A percentile compares a stretch with the other conserved stretches of the same genome.
These are phyloP conservation scores for Carex scoparia DNA, from an alignment of 176 grass and related monocot species.

Conservation along the genomic window DNA sequence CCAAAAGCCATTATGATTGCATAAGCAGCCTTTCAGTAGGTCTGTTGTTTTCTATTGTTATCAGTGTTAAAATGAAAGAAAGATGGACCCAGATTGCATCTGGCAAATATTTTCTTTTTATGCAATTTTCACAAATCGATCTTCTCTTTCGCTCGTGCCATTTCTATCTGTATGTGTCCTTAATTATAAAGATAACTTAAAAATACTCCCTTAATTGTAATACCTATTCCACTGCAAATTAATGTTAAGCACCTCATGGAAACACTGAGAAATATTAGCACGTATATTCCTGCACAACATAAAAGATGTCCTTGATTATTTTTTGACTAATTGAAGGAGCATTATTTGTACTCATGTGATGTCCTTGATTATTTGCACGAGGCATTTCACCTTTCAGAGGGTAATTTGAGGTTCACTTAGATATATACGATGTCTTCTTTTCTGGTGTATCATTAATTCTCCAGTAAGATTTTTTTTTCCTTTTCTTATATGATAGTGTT, in stretches of 20 bases:
- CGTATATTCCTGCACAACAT: not conserved
- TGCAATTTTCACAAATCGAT: not conserved
- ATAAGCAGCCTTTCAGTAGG: not conserved
- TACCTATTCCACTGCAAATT: not conserved
- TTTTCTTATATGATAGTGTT: conserved; percentile 62
- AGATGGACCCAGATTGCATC: not conserved
- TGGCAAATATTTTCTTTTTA: not conserved
- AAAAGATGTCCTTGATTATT: not conserved
- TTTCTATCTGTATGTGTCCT: not conserved
- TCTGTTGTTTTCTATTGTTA: not conserved
- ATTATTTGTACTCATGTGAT: not conserved
- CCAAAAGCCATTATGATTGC: not conserved
- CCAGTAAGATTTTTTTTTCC: not conserved
- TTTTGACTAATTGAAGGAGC: not conserved
- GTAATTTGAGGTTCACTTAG: not conserved
- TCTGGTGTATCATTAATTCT: not conserved
- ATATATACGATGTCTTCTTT: not conserved
- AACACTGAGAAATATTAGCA: not conserved
- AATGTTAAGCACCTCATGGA: not conserved
- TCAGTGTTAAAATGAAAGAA: not conserved
- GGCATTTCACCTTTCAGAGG: not conserved
- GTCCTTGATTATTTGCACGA: not conserved
- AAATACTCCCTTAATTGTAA: not conserved
- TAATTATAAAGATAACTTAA: not conserved
- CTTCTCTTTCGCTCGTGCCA: not conserved